A percentile compares a stretch with the other conserved stretches of the same genome.
Conservation (phyloP, 257 asterid species). For the Solanum sparsipilum region DNA sequence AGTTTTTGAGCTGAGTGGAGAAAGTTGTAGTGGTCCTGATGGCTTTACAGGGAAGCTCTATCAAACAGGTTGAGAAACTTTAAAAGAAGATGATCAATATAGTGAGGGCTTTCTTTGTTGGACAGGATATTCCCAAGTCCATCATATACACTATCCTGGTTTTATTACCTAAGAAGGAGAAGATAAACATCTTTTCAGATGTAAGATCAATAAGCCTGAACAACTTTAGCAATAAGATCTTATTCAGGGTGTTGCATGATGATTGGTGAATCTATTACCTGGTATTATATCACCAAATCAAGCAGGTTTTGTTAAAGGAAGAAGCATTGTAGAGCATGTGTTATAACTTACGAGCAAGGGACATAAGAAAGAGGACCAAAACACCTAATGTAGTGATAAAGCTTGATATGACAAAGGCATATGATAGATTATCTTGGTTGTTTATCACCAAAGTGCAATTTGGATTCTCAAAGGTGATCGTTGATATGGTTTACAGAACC, state of each 20-base stretch:
- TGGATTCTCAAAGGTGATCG: neutral
- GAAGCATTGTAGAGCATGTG: neutral
- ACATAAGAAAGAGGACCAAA: neutral
- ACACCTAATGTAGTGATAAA: neutral
- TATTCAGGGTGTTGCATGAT: neutral
- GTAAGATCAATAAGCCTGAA: neutral
- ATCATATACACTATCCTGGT: neutral
- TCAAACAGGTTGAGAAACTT: neutral
- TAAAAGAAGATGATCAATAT: neutral
- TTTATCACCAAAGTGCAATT: neutral
- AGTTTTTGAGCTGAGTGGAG: neutral
- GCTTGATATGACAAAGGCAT: neutral
- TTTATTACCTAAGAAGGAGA: neutral
- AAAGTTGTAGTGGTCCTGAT: neutral
- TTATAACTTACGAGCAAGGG: neutral
- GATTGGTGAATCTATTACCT: neutral
- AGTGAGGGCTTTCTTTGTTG: neutral
- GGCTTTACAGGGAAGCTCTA: neutral
- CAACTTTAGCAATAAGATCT: neutral
- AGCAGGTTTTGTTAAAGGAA: neutral
- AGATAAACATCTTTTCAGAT: neutral
- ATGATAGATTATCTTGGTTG: neutral
- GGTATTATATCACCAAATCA: neutral
- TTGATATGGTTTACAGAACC: neutral
- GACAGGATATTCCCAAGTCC: neutral